Percentiles rank a stretch among this genome's conserved stretches.
Conservation (phyloP, 2,329 filamentous ascomycete species). For the Epichloe glyceriae region DNA sequence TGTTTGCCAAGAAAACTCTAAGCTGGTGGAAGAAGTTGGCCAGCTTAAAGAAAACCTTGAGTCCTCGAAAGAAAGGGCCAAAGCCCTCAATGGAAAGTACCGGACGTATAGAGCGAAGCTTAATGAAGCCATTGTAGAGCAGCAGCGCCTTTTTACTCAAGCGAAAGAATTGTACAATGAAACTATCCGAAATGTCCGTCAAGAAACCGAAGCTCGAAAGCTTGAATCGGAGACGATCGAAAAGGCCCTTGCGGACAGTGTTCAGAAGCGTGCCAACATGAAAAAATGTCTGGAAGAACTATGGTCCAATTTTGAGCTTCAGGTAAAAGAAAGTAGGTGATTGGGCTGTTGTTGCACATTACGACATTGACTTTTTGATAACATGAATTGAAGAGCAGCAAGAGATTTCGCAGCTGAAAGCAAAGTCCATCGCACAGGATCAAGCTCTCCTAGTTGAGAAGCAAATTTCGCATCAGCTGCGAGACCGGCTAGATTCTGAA, state of each 20-base stretch:
- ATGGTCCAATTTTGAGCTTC: slow-evolving; percentile 11
- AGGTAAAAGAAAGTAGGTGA: slow-evolving; percentile 13
- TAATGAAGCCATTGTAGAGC: slow-evolving; percentile 33
- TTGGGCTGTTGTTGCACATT: not conserved
- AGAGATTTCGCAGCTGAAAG: slow-evolving; percentile 12
- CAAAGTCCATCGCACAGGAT: slow-evolving; percentile 11
- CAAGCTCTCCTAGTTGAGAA: slow-evolving; percentile 3
- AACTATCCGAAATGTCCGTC: slow-evolving; percentile 20
- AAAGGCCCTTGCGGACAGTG: slow-evolving; percentile 15
- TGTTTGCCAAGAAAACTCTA: slow-evolving; percentile 13
- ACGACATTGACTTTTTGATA: not conserved
- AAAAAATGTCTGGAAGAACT: slow-evolving; percentile 18
- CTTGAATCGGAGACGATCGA: slow-evolving; percentile 13
- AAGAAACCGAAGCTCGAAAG: slow-evolving; percentile 16
- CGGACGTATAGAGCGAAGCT: slow-evolving; percentile 24
- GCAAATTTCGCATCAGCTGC: not conserved
- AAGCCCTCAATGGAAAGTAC: slow-evolving; percentile 20
- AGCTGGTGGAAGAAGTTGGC: slow-evolving; percentile 16
- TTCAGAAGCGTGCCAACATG: slow-evolving; percentile 20
- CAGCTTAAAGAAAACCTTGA: slow-evolving; percentile 15
- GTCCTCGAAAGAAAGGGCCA: slow-evolving; percentile 11
- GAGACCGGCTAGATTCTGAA: not conserved
- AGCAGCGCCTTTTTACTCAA: slow-evolving; percentile 28
- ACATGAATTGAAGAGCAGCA: slow-evolving; percentile 11
- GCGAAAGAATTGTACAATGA: slow-evolving; percentile 21